These are phyloP conservation scores for Aspergillus latus DNA, from an alignment of 2,329 filamentous ascomycete genomes.

Conservation along the genomic window DNA sequence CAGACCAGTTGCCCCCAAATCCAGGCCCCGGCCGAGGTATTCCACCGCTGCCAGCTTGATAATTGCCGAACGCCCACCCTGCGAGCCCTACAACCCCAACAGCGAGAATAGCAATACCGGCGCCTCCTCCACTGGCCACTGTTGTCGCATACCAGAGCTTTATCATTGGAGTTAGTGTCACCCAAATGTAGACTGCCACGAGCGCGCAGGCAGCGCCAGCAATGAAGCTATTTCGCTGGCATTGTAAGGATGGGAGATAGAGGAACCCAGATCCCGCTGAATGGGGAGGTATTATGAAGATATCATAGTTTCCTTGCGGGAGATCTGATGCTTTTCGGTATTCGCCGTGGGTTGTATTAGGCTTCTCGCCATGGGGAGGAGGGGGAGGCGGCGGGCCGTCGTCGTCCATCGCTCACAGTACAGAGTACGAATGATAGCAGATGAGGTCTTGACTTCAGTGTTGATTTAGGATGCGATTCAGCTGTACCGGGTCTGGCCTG, in stretches of 20 bases:
- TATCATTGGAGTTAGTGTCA: conserved; percentile 70
- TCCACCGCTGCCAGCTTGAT: conserved; percentile 46
- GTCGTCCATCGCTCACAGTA: conserved; percentile 33
- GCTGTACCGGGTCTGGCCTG: neutral
- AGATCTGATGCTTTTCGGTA: conserved; percentile 57
- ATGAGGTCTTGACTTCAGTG: neutral
- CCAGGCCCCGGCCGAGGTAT: conserved; percentile 24
- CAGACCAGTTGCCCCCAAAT: conserved; percentile 23
- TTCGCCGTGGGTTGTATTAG: conserved; percentile 61
- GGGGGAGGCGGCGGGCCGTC: conserved; percentile 67
- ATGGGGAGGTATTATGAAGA: conserved; percentile 93
- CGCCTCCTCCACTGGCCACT: conserved; percentile 69
- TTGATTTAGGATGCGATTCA: neutral
- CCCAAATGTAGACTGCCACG: conserved; percentile 69
- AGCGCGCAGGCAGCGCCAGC: conserved; percentile 80
- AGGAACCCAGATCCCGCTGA: conserved; percentile 86
- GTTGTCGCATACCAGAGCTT: conserved; percentile 71
- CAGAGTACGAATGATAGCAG: neutral
- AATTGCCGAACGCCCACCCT: conserved; percentile 74
- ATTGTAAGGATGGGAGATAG: conserved; percentile 83
- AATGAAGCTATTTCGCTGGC: conserved; percentile 85
- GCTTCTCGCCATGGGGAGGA: conserved; percentile 79
- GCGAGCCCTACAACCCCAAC: conserved; percentile 74
- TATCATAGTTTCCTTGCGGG: conserved; percentile 90
- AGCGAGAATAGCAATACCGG: conserved; percentile 70